Base-by-base conservation (phyloP, 176 grass and related monocot species). In the Lolium perenne region DNA sequence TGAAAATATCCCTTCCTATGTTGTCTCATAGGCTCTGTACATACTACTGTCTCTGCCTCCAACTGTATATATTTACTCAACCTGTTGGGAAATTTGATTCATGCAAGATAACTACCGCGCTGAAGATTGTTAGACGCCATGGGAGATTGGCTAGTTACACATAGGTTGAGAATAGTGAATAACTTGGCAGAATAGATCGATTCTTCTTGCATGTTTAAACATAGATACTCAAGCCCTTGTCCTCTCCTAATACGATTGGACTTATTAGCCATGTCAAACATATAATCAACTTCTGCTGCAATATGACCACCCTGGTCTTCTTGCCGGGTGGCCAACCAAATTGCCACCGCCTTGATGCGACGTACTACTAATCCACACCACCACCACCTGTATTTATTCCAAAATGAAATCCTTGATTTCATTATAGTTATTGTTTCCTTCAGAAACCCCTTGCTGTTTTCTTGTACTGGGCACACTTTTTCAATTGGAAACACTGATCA, bases 41-140 rank as follows among this genome's bases (percentile, higher is more conserved):
- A 45, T 45, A 67, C 6, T 43, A n/a, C 16, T 43, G 8, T n/a
- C 32, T 41, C 38, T 71, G 38, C 38, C 64, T 40, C 67, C 38
- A 71, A 68, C 67, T 70, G 63, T 66, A 20, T 46, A 77, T 47
- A 16, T 32, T 69, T 41, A 38, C 40, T 82, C 67, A 43, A 65
- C 62, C 62, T 71, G 16, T 38, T 43, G 40, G 7, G 3, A 71
- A 70, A 40, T 15, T 70, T 70, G 66, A 70, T 41, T 18, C 29
- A 18, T 3, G 7, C 32, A 40, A 35, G 35, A 65, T 7, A 65
- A 65, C 62, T 32, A 38, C 15, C 15, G 5, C 16, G 35, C 15
- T 38, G 35, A 65, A 65, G 62, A 69, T 69, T 40, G 16, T 16
- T 69, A 40, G 65, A 69, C 35, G 3, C 7, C 35, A 69, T 69